These are phyloP conservation scores for Salvia sclarea DNA, from an alignment of 305 asterid genomes.

Conservation along the genomic window DNA sequence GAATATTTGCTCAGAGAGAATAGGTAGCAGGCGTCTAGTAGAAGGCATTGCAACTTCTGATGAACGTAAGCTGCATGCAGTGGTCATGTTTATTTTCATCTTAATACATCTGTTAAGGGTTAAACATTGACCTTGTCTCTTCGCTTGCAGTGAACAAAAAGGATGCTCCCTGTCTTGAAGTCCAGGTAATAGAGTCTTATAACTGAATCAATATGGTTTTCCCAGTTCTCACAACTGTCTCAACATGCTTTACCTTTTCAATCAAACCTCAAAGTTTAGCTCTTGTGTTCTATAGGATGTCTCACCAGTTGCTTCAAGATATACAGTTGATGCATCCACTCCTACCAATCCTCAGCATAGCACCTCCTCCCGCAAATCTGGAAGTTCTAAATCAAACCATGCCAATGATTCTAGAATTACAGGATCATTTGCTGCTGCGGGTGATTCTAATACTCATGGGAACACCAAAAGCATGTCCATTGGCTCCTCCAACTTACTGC, in stretches of 20 bases:
- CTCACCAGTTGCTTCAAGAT: slow-evolving; percentile 67
- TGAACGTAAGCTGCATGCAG: slow-evolving; percentile 57
- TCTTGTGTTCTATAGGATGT: slow-evolving; percentile 51
- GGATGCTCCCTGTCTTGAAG: slow-evolving; percentile 38
- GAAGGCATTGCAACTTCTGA: slow-evolving; percentile 78
- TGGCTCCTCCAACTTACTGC: slow-evolving; percentile 43
- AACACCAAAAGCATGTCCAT: slow-evolving; percentile 39
- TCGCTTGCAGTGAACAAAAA: slow-evolving; percentile 60
- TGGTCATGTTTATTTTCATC: slow-evolving; percentile 24
- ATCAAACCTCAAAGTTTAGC: slow-evolving; percentile 24
- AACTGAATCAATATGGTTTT: slow-evolving; percentile 26
- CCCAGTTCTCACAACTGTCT: slow-evolving; percentile 23
- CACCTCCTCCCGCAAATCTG: slow-evolving; percentile 51
- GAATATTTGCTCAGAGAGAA: slow-evolving; percentile 42
- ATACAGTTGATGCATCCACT: slow-evolving; percentile 41
- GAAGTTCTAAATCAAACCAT: slow-evolving; percentile 45
- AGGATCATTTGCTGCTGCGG: slow-evolving; percentile 43
- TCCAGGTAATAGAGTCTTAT: slow-evolving; percentile 54
- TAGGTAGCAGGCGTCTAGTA: slow-evolving; percentile 36
- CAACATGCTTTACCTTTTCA: slow-evolving; percentile 21
- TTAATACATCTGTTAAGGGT: slow-evolving; percentile 15
- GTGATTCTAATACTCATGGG: slow-evolving; percentile 39
- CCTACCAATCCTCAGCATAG: slow-evolving; percentile 53
- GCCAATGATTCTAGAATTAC: slow-evolving; percentile 39
- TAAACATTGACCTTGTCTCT: slow-evolving; percentile 39